Evolutionary conservation across 768 basidiomycete genomes (phyloP).

Genomic region (Tylopilus plumbeoviolaceoides): DNA sequence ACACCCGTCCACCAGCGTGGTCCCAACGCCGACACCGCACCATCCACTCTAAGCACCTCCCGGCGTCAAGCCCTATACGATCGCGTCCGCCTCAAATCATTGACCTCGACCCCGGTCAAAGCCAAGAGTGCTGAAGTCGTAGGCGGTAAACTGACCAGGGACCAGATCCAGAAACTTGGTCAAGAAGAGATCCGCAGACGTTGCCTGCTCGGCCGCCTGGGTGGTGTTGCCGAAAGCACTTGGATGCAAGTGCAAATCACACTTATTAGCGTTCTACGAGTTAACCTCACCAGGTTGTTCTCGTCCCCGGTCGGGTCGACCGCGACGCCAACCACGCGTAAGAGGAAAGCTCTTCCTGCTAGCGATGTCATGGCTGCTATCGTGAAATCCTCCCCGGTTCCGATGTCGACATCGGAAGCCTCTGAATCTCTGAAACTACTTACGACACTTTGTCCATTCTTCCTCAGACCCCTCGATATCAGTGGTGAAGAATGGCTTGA

Average conservation of each 20-base stretch:
- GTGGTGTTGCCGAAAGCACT: conserved; percentile 79
- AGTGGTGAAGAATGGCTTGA: conserved; percentile 53
- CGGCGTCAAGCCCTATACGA: conserved; percentile 79
- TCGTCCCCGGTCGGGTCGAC: conserved; percentile 54
- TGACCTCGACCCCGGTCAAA: conserved; percentile 66
- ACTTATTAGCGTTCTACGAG: not conserved
- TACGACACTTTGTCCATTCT: conserved; percentile 72
- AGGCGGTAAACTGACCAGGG: conserved; percentile 52
- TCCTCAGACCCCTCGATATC: conserved; percentile 61
- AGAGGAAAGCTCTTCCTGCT: conserved; percentile 65
- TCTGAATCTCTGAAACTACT: conserved; percentile 69
- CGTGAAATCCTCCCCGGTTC: conserved; percentile 77
- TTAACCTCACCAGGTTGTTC: conserved; percentile 49
- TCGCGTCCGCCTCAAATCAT: conserved; percentile 68
- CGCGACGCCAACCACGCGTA: conserved; percentile 54
- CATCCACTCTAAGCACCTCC: conserved; percentile 69
- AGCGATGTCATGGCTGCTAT: conserved; percentile 66
- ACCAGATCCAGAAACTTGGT: conserved; percentile 64
- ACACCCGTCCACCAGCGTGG: conserved; percentile 68
- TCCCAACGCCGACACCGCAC: conserved; percentile 48
- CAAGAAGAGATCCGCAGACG: conserved; percentile 78
- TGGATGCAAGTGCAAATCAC: conserved; percentile 61
- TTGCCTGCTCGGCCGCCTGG: conserved; percentile 72
- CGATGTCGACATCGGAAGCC: conserved; percentile 74
- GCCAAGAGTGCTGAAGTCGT: conserved; percentile 35